phyloP scores from a whole-genome alignment of 73 alveolate genomes.

The Halteria grandinella region DNA sequence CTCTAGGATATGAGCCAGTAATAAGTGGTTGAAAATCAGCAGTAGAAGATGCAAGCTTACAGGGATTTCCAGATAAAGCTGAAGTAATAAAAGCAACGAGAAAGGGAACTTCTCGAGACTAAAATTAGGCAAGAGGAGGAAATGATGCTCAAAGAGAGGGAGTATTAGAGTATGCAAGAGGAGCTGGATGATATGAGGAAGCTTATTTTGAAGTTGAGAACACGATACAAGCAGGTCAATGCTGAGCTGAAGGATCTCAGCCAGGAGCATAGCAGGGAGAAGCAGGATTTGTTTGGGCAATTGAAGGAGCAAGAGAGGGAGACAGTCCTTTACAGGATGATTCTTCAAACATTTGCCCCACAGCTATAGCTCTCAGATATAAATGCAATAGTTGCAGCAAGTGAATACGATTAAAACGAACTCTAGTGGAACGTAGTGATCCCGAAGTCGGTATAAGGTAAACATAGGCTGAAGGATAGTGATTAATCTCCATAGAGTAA shows the following conservation, averaged over 20 bases:
- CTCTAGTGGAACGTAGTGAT: constrained; percentile 40
- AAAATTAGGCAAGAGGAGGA: constrained; percentile 78
- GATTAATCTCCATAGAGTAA: too few species aligned
- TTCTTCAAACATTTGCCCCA: constrained; percentile 41
- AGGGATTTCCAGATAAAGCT: constrained; percentile 82
- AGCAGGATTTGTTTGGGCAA: constrained; percentile 83
- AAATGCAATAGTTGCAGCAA: background rate
- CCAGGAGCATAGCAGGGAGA: constrained; percentile 84
- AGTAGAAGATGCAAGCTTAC: constrained; percentile 84
- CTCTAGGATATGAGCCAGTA: constrained; percentile 74
- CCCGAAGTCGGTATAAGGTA: background rate
- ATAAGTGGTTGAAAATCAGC: constrained; percentile 69
- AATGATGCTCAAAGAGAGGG: constrained; percentile 71
- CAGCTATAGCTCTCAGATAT: constrained; percentile 46
- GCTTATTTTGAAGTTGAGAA: constrained; percentile 55
- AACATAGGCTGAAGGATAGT: background rate
- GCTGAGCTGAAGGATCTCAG: constrained; percentile 89
- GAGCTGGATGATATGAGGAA: constrained; percentile 80
- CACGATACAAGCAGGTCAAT: constrained; percentile 64
- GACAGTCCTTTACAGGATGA: constrained; percentile 74
- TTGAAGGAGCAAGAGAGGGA: constrained; percentile 81
- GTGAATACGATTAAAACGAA: constrained; percentile 40
- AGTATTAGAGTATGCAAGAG: constrained; percentile 72
- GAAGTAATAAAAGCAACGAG: constrained; percentile 85
- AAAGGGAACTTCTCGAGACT: constrained; percentile 77